Base-by-base conservation (phyloP, 305 asterid species). In the Striga hermonthica region DNA sequence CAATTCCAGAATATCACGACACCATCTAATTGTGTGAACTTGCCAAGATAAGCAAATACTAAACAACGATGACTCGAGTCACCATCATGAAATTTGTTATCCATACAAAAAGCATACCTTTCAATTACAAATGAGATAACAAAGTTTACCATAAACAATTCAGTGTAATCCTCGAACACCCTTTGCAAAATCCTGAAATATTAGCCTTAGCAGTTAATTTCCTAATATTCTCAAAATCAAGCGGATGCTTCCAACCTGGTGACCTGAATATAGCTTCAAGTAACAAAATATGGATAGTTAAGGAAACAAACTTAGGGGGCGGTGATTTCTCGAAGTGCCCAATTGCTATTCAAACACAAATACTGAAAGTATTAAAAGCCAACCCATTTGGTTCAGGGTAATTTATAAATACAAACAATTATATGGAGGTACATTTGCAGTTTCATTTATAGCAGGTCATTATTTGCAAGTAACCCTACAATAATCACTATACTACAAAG, bases 231-330 rank as follows among this genome's bases (percentile, higher is more conserved):
- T 55, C 79, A 52, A 70, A 60, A 73, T 38, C 53, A 15, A 54
- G 44, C 5, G 39, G 60, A 36, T 57, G 70, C 71, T 66, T 62
- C 60, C 28, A 22, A 43, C 49, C 72, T 10, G 58, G 54, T 63
- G 57, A 68, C 77, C 73, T 78, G 79, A 65, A 67, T 64, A 64
- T 39, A 60, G 67, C 77, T 74, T 74, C 78, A 68, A 72, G 55
- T 38, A 52, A 68, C 64, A 54, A 61, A 48, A 55, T 57, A 72
- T 9, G 59, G 54, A 16, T 11, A 48, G 14, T 48, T 5, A 48
- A 14, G 14, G 2, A 48, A 48, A 48, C 54, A 11, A 48, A 8
- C 16, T 5, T 12, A 1, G 54, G 14, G 54, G 54, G 5, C 14
- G 5, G 54, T 48, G 14, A 4, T 47, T 47, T 47, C 53, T 47